A percentile compares a stretch with the other conserved stretches of the same genome.
These are phyloP conservation scores for Lichtheimia ramosa DNA, from an alignment of 371 early-diverging fungal genomes.

Conservation along the genomic window DNA sequence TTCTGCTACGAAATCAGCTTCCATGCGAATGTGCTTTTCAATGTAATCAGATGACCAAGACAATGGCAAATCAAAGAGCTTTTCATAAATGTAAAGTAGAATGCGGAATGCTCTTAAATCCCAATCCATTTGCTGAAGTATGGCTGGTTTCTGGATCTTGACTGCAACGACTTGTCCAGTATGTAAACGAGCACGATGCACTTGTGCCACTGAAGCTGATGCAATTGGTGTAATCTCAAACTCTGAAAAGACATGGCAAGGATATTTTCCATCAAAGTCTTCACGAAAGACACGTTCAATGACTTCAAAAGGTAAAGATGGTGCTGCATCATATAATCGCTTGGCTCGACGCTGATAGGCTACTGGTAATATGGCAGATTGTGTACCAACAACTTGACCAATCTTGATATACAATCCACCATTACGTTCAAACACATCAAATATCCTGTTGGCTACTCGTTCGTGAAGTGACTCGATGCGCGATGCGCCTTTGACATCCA, in stretches of 20 bases:
- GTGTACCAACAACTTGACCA: slow-evolving; percentile 85
- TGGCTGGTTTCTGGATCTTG: slow-evolving; percentile 92
- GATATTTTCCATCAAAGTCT: slow-evolving; percentile 60
- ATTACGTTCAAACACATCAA: slow-evolving; percentile 80
- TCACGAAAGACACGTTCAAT: slow-evolving; percentile 71
- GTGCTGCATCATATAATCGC: slow-evolving; percentile 84
- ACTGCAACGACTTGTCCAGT: slow-evolving; percentile 82
- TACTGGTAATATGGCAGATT: slow-evolving; percentile 76
- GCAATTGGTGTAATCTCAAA: slow-evolving; percentile 80
- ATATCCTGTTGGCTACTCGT: slow-evolving; percentile 71
- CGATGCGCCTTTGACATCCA: slow-evolving; percentile 28
- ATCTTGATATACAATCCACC: slow-evolving; percentile 91
- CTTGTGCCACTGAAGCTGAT: slow-evolving; percentile 93
- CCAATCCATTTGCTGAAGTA: slow-evolving; percentile 79
- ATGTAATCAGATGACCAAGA: slow-evolving; percentile 82
- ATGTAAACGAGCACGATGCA: slow-evolving; percentile 82
- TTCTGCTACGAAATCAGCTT: slow-evolving; percentile 78
- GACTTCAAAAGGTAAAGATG: slow-evolving; percentile 64
- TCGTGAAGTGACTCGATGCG: slow-evolving; percentile 62
- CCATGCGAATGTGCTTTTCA: slow-evolving; percentile 76
- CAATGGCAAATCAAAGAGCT: slow-evolving; percentile 83
- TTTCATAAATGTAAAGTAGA: slow-evolving; percentile 64
- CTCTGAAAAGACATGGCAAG: slow-evolving; percentile 66
- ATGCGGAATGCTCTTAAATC: slow-evolving; percentile 75
- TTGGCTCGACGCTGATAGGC: slow-evolving; percentile 71